Conservation (phyloP, 1,284 basidiomycete species). For the Dichomitus squalens region DNA sequence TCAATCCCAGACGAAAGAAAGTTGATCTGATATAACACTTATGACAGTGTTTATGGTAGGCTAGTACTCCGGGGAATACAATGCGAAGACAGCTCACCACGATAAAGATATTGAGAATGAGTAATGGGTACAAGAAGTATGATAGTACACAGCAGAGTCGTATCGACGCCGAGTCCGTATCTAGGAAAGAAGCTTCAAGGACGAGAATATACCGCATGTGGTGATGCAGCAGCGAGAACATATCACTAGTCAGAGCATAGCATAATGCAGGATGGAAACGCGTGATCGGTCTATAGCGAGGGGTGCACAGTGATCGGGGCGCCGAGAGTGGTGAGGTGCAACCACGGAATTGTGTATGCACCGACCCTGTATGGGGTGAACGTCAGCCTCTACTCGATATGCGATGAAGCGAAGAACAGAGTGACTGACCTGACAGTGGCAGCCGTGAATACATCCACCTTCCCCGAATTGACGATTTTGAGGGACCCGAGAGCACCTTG, state of each 20-base stretch:
- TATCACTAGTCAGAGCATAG: background rate
- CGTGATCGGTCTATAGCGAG: too few relatives aligned
- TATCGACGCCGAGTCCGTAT: too few relatives aligned
- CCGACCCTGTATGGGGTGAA: background rate
- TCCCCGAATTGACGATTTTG: slow-evolving; percentile 52
- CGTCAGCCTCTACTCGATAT: background rate
- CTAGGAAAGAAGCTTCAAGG: background rate
- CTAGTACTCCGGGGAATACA: too few relatives aligned
- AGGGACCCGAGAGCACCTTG: slow-evolving; percentile 57
- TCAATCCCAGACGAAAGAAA: too few relatives aligned
- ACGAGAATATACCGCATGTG: background rate
- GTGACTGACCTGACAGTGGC: slow-evolving; percentile 41
- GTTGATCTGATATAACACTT: too few relatives aligned
- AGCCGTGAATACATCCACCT: slow-evolving; percentile 54
- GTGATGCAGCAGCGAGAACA: background rate
- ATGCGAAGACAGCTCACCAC: too few relatives aligned
- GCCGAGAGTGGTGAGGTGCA: slow-evolving; percentile 15
- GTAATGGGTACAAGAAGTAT: too few relatives aligned
- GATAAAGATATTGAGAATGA: too few relatives aligned
- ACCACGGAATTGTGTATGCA: slow-evolving; percentile 16
- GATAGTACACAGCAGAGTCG: too few relatives aligned
- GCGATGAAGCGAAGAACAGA: background rate
- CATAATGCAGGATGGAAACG: background rate
- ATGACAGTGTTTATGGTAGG: too few relatives aligned
- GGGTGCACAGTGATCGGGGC: background rate